phyloP scores from a whole-genome alignment of 2,329 filamentous ascomycete genomes.

The Aureobasidium sp. region DNA sequence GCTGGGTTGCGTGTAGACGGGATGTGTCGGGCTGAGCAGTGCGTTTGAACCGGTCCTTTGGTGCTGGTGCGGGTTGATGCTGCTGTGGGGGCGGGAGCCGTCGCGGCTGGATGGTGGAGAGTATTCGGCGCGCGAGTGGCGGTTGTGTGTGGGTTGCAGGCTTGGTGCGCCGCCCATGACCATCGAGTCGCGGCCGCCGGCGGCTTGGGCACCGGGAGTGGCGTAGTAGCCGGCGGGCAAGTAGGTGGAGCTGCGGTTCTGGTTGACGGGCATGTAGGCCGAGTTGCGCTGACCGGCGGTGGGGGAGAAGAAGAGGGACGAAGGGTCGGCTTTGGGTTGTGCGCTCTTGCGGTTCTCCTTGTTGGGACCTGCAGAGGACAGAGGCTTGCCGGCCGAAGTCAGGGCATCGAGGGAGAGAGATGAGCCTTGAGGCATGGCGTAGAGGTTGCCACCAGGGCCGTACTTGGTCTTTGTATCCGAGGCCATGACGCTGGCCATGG shows the following conservation, averaged over 20 bases:
- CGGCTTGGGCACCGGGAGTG: constrained; percentile 48
- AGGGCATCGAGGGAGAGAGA: constrained; percentile 27
- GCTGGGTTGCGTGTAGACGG: constrained; percentile 25
- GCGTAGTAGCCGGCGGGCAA: constrained; percentile 89
- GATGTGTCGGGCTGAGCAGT: background rate
- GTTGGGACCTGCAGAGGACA: background rate
- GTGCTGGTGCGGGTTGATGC: background rate
- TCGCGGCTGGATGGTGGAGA: constrained; percentile 15
- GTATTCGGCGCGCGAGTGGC: constrained; percentile 21
- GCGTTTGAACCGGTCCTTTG: background rate
- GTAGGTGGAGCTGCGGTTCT: constrained; percentile 64
- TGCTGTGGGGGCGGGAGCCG: constrained; percentile 10
- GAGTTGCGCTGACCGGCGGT: constrained; percentile 48
- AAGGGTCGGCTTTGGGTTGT: constrained; percentile 6
- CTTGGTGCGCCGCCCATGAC: constrained; percentile 33
- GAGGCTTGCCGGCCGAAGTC: constrained; percentile 1
- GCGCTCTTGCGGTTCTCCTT: background rate
- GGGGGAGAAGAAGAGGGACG: constrained; percentile 88
- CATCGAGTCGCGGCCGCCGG: constrained; percentile 32
- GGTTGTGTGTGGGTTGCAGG: constrained; percentile 23
- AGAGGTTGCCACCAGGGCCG: constrained; percentile 53
- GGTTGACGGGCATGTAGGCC: constrained; percentile 4
- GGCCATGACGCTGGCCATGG: constrained; percentile 60
- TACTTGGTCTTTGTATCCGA: constrained; percentile 52
- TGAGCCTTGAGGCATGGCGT: constrained; percentile 44